Base-by-base conservation (phyloP, 2,329 filamentous ascomycete species). In the Aspergillus sp. region DNA sequence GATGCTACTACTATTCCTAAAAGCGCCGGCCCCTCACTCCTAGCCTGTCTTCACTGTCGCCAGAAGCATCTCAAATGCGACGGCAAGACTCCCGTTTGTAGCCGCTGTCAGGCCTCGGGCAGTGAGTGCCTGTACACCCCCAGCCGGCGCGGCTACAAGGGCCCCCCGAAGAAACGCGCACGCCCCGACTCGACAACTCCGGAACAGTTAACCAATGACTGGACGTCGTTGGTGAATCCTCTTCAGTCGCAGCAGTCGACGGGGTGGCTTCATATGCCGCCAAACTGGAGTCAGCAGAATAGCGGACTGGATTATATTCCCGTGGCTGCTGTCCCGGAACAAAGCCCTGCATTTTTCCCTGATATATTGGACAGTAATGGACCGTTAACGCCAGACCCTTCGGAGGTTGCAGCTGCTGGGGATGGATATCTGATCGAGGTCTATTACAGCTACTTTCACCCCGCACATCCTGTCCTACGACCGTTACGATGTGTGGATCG, bases 31-130 rank as follows among this genome's bases (percentile, higher is more conserved):
- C 68, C 68, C 2, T 66, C 67, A 7, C 73, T 53, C 54, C 71
- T 60, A 59, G 77, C 60, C 48, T 81, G 57, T 70, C 62, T 71
- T 29, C 61, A 66, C 33, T 77, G 74, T 52, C 67, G 74, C 32
- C 69, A 70, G 45, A 73, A 86, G 59, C 86, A 90, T 64, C 74
- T 89, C 42, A 90, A 88, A 62, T 90, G 86, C 62, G 83, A 89
- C 64, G 85, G 84, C 29, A 68, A 73, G 34, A 81, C 69, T 30
- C 85, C 86, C 8, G 52, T 67, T 30, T 90, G 86, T 66, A 75
- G 78, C 41, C 80, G 86, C 45, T 90, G 86, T 65, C 68, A 69
- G 26, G 66, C 71, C 43, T 75, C 77, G 42, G 76, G 77, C 47
- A 69, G 74, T 12, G 74, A 82, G 42, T 91, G 86, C 64, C 69